phyloP scores from a whole-genome alignment of 1,284 basidiomycete species.

The Moesziomyces globuligerus region DNA sequence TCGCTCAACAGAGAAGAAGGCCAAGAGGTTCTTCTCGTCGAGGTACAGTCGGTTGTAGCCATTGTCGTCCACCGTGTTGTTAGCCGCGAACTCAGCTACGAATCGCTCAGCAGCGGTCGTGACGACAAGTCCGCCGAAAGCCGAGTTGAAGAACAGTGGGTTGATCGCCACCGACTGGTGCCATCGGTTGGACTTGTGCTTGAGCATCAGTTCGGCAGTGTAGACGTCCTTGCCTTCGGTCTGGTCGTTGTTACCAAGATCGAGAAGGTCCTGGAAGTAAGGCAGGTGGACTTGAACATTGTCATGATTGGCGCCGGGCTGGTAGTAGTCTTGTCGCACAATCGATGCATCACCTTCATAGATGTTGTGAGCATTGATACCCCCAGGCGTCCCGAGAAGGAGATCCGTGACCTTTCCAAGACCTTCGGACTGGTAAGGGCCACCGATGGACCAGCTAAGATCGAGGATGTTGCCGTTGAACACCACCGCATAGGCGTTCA shows the following conservation, averaged over 20 bases:
- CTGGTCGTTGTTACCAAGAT: constrained; percentile 42
- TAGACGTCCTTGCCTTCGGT: constrained; percentile 48
- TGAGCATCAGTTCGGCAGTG: constrained; percentile 43
- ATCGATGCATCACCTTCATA: constrained; percentile 56
- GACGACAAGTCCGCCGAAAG: constrained; percentile 52
- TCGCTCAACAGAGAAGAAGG: constrained; percentile 50
- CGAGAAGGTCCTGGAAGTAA: constrained; percentile 56
- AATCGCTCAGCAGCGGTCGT: constrained; percentile 54
- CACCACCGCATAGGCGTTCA: constrained; percentile 53
- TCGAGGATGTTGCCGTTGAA: constrained; percentile 59
- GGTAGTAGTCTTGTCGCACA: constrained; percentile 53
- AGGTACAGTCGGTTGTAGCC: constrained; percentile 57
- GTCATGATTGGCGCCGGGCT: constrained; percentile 48
- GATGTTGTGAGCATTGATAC: constrained; percentile 55
- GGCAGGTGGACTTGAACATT: constrained; percentile 41
- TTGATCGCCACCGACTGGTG: constrained; percentile 47
- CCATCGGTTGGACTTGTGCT: constrained; percentile 49
- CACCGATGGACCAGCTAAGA: constrained; percentile 52
- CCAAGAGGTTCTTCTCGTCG: constrained; percentile 53
- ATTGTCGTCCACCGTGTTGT: constrained; percentile 50
- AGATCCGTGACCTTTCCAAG: constrained; percentile 43
- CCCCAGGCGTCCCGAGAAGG: constrained; percentile 39
- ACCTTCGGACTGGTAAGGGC: constrained; percentile 31
- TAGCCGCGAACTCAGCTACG: constrained; percentile 53
- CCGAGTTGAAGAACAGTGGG: constrained; percentile 52